Evolutionary conservation across 306 rosid genomes (phyloP), one percentile per base, ranked within the genome.

Genomic region (Acacia acuminata): DNA sequence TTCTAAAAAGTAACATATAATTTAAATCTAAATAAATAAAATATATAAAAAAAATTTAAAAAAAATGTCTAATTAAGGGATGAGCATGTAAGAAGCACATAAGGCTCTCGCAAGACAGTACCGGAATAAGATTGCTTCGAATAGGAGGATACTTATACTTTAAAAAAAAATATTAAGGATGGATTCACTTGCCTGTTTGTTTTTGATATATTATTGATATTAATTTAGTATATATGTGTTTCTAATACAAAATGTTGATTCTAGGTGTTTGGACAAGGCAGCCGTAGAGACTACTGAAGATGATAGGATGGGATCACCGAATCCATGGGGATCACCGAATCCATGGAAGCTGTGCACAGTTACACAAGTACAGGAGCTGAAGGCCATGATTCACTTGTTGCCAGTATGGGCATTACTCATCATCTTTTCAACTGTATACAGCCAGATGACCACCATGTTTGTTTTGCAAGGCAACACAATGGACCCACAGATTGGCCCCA

Each of bases 391-490:
- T 63, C 71, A 81, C 24, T 51, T 93, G 78, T 91, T 93, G 71
- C 97, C 98, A 17, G 80, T 94, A n/a, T 93, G 97, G 98, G 97
- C 97, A 47, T 22, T 93, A 15, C 82, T 94, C 40, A 94, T 94
- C 1, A 90, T 90, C 51, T 89, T 91, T 82, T 63, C 98, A 55
- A 83, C 94, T 0, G 98, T 92, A 10, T 94, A 90, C 85, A 77
- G 94, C 44, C 98, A 94, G 85, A 91, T 91, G 97, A 84, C 71
- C 91, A 94, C 97, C 67, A 90, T 94, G 98, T 94, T 94, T 72
- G 94, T 94, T 43, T 69, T 94, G 77, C 97, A 92, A 82, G 98
- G 97, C 71, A 91, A 94, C 89, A 90, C 92, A 83, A 53, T 92
- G 94, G 90, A 94, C 86, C 98, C 84, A 27, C 90, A 58, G 79